A percentile compares a stretch with the other conserved stretches of the same genome.
Conservation (phyloP, 2,329 filamentous ascomycete genomes). For the Ophiocordyceps sinensis region DNA sequence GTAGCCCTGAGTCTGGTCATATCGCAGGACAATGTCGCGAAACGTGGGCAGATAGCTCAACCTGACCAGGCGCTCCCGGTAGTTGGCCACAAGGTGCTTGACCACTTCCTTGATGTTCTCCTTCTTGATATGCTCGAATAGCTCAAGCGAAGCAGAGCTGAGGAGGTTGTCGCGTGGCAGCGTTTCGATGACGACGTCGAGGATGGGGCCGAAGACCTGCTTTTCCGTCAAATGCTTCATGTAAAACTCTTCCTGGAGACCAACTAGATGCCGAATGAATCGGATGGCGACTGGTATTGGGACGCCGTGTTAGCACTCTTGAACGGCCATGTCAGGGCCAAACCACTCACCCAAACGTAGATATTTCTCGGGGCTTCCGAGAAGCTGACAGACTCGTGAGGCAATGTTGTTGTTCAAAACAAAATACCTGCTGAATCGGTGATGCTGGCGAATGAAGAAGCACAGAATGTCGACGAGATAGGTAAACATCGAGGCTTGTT, state of each 20-base stretch:
- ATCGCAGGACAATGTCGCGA: constrained; percentile 56
- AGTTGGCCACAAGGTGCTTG: constrained; percentile 70
- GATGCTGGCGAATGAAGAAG: constrained; percentile 85
- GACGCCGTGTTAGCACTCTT: constrained; percentile 7
- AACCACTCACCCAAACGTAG: constrained; percentile 61
- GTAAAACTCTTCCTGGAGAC: constrained; percentile 83
- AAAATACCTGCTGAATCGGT: constrained; percentile 75
- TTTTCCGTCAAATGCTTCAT: constrained; percentile 72
- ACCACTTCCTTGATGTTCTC: constrained; percentile 72
- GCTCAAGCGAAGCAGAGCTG: constrained; percentile 83
- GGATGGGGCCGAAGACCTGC: constrained; percentile 66
- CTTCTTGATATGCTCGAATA: constrained; percentile 81
- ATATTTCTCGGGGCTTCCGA: constrained; percentile 78
- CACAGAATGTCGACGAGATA: constrained; percentile 87
- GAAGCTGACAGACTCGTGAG: constrained; percentile 65
- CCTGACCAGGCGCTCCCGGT: constrained; percentile 59
- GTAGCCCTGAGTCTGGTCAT: constrained; percentile 64
- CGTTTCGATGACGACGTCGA: constrained; percentile 70
- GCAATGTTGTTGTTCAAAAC: constrained; percentile 68
- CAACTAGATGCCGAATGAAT: constrained; percentile 79
- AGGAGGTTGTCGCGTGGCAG: constrained; percentile 88
- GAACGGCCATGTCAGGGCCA: constrained; percentile 4
- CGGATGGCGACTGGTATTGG: constrained; percentile 59
- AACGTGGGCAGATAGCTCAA: constrained; percentile 83
- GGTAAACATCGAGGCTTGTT: constrained; percentile 79